Conservation (phyloP, 2,329 filamentous ascomycete genomes). For the Pseudocercospora vitis region DNA sequence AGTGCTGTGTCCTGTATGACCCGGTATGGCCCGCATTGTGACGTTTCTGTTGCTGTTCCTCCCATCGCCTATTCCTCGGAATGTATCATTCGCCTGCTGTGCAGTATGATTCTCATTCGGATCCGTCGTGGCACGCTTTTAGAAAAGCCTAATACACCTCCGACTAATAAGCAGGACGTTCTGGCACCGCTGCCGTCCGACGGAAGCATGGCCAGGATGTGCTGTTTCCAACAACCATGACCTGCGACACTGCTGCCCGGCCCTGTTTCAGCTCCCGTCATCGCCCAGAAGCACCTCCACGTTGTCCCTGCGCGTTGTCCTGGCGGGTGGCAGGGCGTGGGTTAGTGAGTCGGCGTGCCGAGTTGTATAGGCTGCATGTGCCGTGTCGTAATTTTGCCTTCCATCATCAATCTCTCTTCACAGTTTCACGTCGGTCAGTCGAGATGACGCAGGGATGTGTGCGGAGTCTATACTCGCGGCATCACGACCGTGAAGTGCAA, state of each 20-base stretch:
- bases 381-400: too few relatives aligned
- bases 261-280: neutral
- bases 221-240: neutral
- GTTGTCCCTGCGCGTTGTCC: neutral
- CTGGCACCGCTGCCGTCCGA: neutral
- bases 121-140: too few relatives aligned
- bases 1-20: too few relatives aligned
- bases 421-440: neutral
- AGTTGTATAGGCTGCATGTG: too few relatives aligned
- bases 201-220: neutral
- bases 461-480: constrained; percentile 1
- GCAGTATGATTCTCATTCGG: too few relatives aligned
- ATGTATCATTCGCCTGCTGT: too few relatives aligned
- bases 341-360: too few relatives aligned
- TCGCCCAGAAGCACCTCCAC: neutral
- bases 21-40: too few relatives aligned
- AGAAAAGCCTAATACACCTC: too few relatives aligned
- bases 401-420: neutral
- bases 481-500: constrained; percentile 4
- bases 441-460: constrained; percentile 1
- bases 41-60: too few relatives aligned
- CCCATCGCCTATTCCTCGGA: too few relatives aligned
- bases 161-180: neutral
- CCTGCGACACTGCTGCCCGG: neutral
- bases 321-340: neutral